phyloP scores from a whole-genome alignment of 441 rosid genomes.

The Gossypium schwendimanii region DNA sequence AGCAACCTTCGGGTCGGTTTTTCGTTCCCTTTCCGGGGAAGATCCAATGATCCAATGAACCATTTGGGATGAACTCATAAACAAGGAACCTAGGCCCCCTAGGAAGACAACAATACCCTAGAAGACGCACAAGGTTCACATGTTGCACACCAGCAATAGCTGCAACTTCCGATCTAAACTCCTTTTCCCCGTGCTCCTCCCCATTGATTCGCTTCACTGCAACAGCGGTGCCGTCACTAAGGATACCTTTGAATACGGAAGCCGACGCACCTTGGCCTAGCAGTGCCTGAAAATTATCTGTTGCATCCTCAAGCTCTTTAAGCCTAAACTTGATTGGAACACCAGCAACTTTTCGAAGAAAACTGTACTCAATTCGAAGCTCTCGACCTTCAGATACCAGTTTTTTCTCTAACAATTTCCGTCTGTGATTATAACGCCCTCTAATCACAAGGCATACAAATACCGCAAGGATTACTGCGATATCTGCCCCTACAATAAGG shows the following conservation, averaged over 20 bases:
- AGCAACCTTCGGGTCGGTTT: constrained; percentile 40
- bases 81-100: constrained; percentile 50
- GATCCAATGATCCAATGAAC: constrained; percentile 75
- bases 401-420: constrained; percentile 34
- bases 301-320: constrained; percentile 73
- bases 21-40: constrained; percentile 26
- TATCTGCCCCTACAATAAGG: constrained; percentile 53
- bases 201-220: constrained; percentile 68
- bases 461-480: constrained; percentile 54
- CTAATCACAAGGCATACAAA: constrained; percentile 35
- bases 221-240: constrained; percentile 56
- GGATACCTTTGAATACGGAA: constrained; percentile 60
- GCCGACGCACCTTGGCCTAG: constrained; percentile 69
- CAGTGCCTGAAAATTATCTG: constrained; percentile 46
- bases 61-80: constrained; percentile 56
- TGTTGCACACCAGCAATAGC: constrained; percentile 86
- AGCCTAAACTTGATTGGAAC: constrained; percentile 52
- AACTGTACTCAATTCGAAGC: constrained; percentile 73
- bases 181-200: constrained; percentile 68
- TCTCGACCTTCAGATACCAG: constrained; percentile 52
- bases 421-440: constrained; percentile 34
- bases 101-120: constrained; percentile 48
- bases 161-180: constrained; percentile 64
- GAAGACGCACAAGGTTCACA: constrained; percentile 54
- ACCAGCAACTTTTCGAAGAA: constrained; percentile 71